Evolutionary conservation across 208 protist species (phyloP), one percentile per base, ranked within the genome.

Genomic region (Vickermania ingenoplastis): DNA sequence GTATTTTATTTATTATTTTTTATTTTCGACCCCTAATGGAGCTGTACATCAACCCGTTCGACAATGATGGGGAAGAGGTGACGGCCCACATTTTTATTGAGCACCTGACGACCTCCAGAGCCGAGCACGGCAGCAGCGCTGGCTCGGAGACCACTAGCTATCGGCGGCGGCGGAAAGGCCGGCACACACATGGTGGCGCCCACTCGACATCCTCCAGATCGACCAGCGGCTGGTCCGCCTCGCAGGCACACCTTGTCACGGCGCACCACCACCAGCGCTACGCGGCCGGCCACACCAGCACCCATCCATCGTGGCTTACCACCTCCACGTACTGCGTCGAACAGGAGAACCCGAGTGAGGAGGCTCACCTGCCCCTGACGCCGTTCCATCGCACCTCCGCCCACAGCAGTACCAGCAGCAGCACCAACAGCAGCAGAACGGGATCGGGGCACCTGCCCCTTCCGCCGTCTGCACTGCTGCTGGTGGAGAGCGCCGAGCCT

Each of bases 241-340:
- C n/a, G n/a, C n/a, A n/a, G n/a, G n/a, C n/a, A n/a, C n/a, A n/a
- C n/a, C n/a, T n/a, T n/a, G n/a, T n/a, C n/a, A 45, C 36, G 36
- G 7, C 36, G 11, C 17, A 7, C 11, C 36, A 45, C 17, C 11
- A 17, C 36, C 17, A 7, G 11, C 7, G 17, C 36, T 45, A 17
- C 36, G 11, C 11, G 11, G 17, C 36, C 36, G 17, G 17, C 11
- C 36, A 17, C 11, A n/a, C 36, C 36, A 45, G 36, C 17, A 17
- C 36, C 7, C 36, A 45, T 17, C 36, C 36, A 7, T 22, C 58
- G 4, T 1, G 54, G 14, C 4, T 73, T 21, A 67, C 69, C 53
- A 63, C 67, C 27, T 78, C 72, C 27, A 56, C 72, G 31, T 69
- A 67, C 67, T 63, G 54, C 58, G 58, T 3, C 11, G 41, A 25